Percentiles rank a stretch among this genome's conserved stretches.
phyloP scores from a whole-genome alignment of 495 filamentous ascomycete genomes.

The Penicillium bialowiezense region DNA sequence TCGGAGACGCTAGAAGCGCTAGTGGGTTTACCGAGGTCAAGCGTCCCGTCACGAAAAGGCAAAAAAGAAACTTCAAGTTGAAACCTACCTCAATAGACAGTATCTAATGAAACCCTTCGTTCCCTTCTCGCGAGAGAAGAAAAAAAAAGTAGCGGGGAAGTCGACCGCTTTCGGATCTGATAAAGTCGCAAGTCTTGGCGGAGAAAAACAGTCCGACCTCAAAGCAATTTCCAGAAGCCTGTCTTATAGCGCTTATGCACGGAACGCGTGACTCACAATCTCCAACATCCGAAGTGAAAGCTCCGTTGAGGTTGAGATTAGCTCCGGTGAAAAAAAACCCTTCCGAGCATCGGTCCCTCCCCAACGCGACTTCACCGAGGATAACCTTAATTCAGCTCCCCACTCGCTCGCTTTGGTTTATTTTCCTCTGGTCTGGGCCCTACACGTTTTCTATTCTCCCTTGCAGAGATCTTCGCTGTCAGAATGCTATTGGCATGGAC shows the following conservation, averaged over 20 bases:
- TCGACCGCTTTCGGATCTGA: constrained; percentile 24
- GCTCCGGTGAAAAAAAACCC: constrained; percentile 11
- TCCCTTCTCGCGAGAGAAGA: no score
- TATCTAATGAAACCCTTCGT: no score
- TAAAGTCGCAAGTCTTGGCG: constrained; percentile 12
- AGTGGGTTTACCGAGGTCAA: constrained; percentile 4
- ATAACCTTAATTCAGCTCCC: constrained; percentile 13
- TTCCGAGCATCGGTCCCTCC: constrained; percentile 15
- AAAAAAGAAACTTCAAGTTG: background rate
- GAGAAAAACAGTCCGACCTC: background rate
- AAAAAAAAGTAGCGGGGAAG: constrained; percentile 13
- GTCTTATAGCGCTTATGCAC: background rate
- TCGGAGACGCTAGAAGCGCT: background rate
- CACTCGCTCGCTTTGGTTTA: background rate
- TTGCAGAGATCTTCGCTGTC: constrained; percentile 2
- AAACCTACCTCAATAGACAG: no score
- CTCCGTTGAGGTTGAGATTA: constrained; percentile 13
- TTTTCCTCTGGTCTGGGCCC: background rate
- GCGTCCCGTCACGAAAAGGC: background rate
- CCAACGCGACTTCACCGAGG: constrained; percentile 20
- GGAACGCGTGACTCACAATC: background rate
- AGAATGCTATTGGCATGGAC: no score
- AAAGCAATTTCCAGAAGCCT: background rate
- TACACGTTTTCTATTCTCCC: background rate
- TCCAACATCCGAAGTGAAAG: background rate